Base-by-base conservation (phyloP, 495 filamentous ascomycete genomes). In the Collariella sp. region DNA sequence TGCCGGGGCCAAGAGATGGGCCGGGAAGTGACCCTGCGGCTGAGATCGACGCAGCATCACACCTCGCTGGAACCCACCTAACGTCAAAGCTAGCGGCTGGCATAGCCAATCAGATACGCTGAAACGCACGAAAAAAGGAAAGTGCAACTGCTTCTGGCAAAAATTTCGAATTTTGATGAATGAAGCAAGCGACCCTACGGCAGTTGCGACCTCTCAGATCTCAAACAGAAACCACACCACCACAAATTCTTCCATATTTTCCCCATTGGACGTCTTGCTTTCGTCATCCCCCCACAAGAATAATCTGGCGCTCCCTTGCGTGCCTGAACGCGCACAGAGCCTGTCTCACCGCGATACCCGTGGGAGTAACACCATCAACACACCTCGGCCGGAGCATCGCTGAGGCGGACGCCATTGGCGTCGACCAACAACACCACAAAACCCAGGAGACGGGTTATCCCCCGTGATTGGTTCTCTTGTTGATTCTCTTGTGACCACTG, bases 281-380 rank as follows among this genome's bases (percentile, higher is more conserved):
- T 10, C 31, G 15, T 48, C 26, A 22, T 50, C 26, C 36, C 13
- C 41, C 20, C 10, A 18, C 24, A 46, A n/a, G n/a, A n/a, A n/a
- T n/a, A n/a, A n/a, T n/a, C n/a, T n/a, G n/a, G n/a, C 16, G 1
- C 23, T 38, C 40, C 47, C 23, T 55, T 46, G 45, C 39, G n/a
- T 55, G 24, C 18, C 16, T 35, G n/a, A n/a, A 19, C 36, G 10
- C 46, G 20, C 31, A 42, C 54, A 29, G 31, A 42, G 40, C 7
- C 29, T 50, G 54, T 52, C 40, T 50, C 54, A 57, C 54, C 29
- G 20, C 40, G 10, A 50, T 16, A 39, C 46, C 47, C 48, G 36
- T 6, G 46, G 46, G 22, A 6, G 53, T 55, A 45, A 18, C 33
- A 49, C 42, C 44, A 24, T 19, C 45, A 40, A 24, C 24, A 13